Evolutionary conservation across 1,284 basidiomycete species (phyloP).

Genomic region (Sporisorium iseilematis-ciliati): DNA sequence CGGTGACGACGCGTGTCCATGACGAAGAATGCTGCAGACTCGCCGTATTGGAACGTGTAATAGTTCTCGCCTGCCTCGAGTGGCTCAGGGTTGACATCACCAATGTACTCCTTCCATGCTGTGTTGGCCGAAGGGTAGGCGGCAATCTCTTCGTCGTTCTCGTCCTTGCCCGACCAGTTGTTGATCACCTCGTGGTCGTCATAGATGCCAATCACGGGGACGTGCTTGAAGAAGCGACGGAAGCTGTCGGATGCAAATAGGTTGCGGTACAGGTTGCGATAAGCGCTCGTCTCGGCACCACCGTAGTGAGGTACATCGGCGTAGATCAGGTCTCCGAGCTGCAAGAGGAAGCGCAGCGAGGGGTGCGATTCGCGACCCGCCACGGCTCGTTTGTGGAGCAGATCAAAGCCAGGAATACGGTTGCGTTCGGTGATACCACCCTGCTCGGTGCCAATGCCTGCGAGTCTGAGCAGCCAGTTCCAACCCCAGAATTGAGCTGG

Average conservation of each 20-base stretch:
- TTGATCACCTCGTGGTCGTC: conserved; percentile 69
- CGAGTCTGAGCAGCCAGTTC: conserved; percentile 60
- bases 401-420: conserved; percentile 78
- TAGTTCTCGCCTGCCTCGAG: conserved; percentile 74
- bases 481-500: conserved; percentile 68
- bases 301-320: conserved; percentile 77
- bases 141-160: conserved; percentile 74
- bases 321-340: conserved; percentile 77
- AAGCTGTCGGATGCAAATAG: conserved; percentile 66
- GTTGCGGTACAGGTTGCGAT: conserved; percentile 68
- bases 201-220: conserved; percentile 67
- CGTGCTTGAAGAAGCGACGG: conserved; percentile 61
- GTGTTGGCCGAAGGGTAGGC: conserved; percentile 75
- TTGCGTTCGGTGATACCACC: conserved; percentile 65
- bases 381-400: conserved; percentile 72
- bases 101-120: conserved; percentile 79
- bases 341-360: conserved; percentile 69
- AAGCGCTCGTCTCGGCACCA: conserved; percentile 53
- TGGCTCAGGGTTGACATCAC: conserved; percentile 77
- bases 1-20: conserved; percentile 81
- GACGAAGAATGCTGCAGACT: conserved; percentile 78
- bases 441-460: conserved; percentile 52
- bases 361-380: conserved; percentile 53
- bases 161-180: conserved; percentile 72
- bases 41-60: conserved; percentile 71